Conservation (phyloP, 768 basidiomycete genomes). For the Lentinus brumalis region DNA sequence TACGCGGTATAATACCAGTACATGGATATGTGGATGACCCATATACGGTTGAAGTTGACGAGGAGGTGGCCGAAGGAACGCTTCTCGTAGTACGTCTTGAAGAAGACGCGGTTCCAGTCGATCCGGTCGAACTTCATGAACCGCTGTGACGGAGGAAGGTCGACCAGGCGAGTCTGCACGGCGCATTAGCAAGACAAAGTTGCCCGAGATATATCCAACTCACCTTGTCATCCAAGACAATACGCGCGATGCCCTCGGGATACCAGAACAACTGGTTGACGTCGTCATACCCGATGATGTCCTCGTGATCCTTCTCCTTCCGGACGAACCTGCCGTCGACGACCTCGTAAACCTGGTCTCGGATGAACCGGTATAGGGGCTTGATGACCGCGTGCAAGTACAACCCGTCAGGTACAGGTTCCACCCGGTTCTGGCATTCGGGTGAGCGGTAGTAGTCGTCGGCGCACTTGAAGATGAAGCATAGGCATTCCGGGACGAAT, state of each 20-base stretch:
- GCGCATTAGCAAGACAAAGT: not conserved
- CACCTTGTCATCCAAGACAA: slow-evolving; percentile 87
- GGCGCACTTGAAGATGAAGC: slow-evolving; percentile 99
- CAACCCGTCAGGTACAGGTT: slow-evolving; percentile 93
- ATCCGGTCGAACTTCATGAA: too few species aligned
- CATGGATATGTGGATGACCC: slow-evolving; percentile 94
- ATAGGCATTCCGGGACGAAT: slow-evolving; percentile 94
- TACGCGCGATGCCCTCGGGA: slow-evolving; percentile 94
- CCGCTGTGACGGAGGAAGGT: slow-evolving; percentile 56
- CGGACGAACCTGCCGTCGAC: slow-evolving; percentile 93
- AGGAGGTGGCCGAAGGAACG: slow-evolving; percentile 95
- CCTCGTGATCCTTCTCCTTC: slow-evolving; percentile 89
- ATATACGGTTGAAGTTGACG: slow-evolving; percentile 99
- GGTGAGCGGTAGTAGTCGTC: slow-evolving; percentile 99
- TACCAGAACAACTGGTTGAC: slow-evolving; percentile 99
- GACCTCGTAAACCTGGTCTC: slow-evolving; percentile 97
- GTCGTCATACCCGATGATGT: slow-evolving; percentile 98
- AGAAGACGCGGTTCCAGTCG: too few species aligned
- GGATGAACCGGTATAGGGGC: slow-evolving; percentile 93
- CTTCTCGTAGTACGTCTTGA: slow-evolving; percentile 54
- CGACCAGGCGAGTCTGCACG: slow-evolving; percentile 81
- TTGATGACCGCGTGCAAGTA: slow-evolving; percentile 90
- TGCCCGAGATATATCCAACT: slow-evolving; percentile 1
- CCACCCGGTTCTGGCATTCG: slow-evolving; percentile 93
- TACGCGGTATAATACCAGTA: slow-evolving; percentile 97